phyloP scores from a whole-genome alignment of 371 early-diverging fungal species.

The Actinomortierella wolfii region DNA sequence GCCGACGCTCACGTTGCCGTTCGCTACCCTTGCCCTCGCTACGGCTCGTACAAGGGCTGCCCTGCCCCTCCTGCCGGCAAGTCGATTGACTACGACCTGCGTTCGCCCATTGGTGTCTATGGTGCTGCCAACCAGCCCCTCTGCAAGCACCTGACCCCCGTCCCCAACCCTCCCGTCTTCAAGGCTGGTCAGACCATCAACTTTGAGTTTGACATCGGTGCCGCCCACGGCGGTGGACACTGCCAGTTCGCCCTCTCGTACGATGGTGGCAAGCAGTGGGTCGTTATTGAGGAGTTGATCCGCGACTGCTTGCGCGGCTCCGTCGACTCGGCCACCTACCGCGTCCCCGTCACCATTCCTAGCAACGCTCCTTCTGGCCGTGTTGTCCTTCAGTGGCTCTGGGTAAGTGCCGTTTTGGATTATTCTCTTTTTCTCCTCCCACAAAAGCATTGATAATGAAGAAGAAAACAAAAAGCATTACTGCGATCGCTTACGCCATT shows the following conservation, averaged over 20 bases:
- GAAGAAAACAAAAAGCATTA: no score
- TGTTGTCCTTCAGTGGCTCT: conserved; percentile 66
- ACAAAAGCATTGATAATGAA: no score
- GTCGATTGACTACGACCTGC: conserved; percentile 1
- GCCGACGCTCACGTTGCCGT: conserved; percentile 20
- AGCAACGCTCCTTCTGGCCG: conserved; percentile 49
- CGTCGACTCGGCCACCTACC: conserved; percentile 11
- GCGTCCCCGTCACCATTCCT: conserved; percentile 57
- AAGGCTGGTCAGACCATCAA: conserved; percentile 39
- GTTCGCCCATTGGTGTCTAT: conserved; percentile 3
- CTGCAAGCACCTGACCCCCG: conserved; percentile 9
- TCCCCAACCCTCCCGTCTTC: conserved; percentile 17
- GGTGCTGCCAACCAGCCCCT: neutral
- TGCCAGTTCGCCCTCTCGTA: conserved; percentile 72
- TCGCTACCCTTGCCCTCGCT: conserved; percentile 15
- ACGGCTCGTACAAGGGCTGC: conserved; percentile 15
- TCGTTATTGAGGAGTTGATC: conserved; percentile 49
- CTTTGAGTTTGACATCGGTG: conserved; percentile 29
- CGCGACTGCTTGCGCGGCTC: conserved; percentile 18
- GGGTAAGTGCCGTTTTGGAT: no score
- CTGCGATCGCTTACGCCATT: no score
- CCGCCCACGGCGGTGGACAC: conserved; percentile 62
- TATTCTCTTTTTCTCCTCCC: no score
- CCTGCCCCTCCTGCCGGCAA: conserved; percentile 16
- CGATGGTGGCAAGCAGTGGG: conserved; percentile 62